These are phyloP conservation scores for Xylaria multiplex DNA, from an alignment of 2,329 filamentous ascomycete genomes.

Conservation along the genomic window DNA sequence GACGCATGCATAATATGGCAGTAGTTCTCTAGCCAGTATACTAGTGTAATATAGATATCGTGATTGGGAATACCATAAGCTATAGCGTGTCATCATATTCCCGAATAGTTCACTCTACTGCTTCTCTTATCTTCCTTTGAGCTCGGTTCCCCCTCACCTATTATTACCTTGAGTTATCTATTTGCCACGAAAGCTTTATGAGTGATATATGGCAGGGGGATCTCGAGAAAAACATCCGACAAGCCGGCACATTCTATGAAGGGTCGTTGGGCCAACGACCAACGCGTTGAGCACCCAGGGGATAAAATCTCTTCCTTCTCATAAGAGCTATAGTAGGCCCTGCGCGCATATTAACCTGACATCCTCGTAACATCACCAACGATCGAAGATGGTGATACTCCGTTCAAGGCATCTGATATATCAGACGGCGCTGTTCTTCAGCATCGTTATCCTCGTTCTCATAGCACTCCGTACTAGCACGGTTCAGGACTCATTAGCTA, in stretches of 20 bases:
- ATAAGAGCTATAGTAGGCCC: not conserved
- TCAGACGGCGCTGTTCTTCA: slow-evolving; percentile 33
- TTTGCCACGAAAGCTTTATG: not conserved
- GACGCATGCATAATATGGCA: not conserved
- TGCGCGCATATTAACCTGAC: not conserved
- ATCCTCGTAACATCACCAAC: not conserved
- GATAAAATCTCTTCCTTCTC: not conserved
- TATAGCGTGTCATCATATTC: not conserved
- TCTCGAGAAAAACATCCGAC: not conserved
- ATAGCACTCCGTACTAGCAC: slow-evolving; percentile 32
- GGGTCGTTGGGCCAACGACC: not conserved
- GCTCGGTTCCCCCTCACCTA: too few species aligned
- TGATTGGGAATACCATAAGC: not conserved
- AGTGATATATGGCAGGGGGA: slow-evolving; percentile 1
- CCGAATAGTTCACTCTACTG: not conserved
- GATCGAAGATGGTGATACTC: slow-evolving; percentile 27
- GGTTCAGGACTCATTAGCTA: slow-evolving; percentile 27
- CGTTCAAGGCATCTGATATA: slow-evolving; percentile 38
- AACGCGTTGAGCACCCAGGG: slow-evolving; percentile 1
- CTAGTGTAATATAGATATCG: not conserved
- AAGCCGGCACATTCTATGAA: not conserved
- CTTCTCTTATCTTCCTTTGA: not conserved
- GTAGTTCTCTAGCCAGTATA: not conserved
- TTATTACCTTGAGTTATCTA: too few species aligned
- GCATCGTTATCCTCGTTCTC: slow-evolving; percentile 35